These are phyloP conservation scores for Globisporangium splendens DNA, from an alignment of 352 stramenopile species.

Conservation along the genomic window DNA sequence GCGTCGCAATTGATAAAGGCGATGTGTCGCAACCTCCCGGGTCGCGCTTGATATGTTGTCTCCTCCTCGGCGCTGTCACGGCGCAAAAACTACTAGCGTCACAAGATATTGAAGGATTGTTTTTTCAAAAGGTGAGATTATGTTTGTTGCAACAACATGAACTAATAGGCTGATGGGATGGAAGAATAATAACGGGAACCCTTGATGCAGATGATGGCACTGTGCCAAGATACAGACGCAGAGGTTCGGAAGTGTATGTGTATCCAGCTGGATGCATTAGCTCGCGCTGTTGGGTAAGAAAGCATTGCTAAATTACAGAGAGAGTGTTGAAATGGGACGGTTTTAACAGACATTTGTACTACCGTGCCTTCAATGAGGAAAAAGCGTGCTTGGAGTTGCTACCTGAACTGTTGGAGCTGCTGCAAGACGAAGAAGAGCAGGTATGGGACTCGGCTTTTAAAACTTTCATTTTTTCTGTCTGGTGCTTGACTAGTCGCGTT, in stretches of 20 bases:
- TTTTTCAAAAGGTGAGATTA: conserved; percentile 67
- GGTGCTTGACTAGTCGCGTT: background rate
- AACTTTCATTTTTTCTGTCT: background rate
- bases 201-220: conserved; percentile 65
- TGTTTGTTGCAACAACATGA: background rate
- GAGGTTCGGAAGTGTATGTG: conserved; percentile 84
- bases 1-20: conserved; percentile 79
- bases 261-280: conserved; percentile 72
- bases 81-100: conserved; percentile 60
- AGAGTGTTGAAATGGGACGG: background rate
- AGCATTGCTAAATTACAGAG: background rate
- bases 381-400: conserved; percentile 64
- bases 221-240: conserved; percentile 82
- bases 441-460: conserved; percentile 15
- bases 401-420: conserved; percentile 65
- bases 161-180: too few relatives aligned
- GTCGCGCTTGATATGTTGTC: conserved; percentile 75
- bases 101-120: conserved; percentile 76
- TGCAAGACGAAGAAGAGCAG: conserved; percentile 84
- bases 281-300: conserved; percentile 57
- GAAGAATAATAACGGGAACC: background rate
- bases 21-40: conserved; percentile 76
- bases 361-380: conserved; percentile 34
- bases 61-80: conserved; percentile 68
- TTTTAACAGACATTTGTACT: background rate